A percentile compares a stretch with the other conserved stretches of the same genome.
Conservation (phyloP, 2,329 filamentous ascomycete genomes). For the Colletotrichum sp. region DNA sequence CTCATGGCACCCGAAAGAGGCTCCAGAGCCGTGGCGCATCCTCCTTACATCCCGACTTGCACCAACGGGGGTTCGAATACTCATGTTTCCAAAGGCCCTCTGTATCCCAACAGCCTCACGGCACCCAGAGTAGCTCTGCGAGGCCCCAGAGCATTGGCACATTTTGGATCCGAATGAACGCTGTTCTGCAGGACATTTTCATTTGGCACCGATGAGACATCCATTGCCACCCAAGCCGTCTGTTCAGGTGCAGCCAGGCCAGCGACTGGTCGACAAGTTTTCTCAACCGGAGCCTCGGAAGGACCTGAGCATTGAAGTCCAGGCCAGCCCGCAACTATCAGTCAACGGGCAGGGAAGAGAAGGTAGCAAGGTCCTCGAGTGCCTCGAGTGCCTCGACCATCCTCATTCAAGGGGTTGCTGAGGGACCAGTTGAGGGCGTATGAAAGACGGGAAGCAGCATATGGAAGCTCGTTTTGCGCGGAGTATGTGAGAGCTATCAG, state of each 20-base stretch:
- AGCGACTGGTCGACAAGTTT: too few relatives aligned
- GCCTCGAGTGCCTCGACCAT: neutral
- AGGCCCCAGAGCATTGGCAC: constrained; percentile 3
- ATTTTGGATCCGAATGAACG: neutral
- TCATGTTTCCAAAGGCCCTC: too few relatives aligned
- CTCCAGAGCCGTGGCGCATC: neutral
- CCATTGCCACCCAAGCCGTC: too few relatives aligned
- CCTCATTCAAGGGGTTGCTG: neutral
- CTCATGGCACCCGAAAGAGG: neutral
- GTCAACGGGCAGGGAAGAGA: too few relatives aligned
- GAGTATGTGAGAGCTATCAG: neutral
- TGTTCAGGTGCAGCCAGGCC: too few relatives aligned
- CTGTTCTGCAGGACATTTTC: too few relatives aligned
- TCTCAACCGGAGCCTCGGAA: too few relatives aligned
- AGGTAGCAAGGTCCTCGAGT: neutral
- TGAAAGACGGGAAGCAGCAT: neutral
- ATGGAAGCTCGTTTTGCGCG: neutral
- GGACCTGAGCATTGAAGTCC: too few relatives aligned
- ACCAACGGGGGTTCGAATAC: too few relatives aligned
- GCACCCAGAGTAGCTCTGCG: constrained; percentile 31
- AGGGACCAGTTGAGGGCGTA: neutral
- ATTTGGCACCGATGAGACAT: too few relatives aligned
- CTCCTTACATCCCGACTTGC: neutral
- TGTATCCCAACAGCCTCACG: neutral
- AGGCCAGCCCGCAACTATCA: too few relatives aligned